Evolutionary conservation across 116 monocot genomes (phyloP).

Genomic region (Cymodocea nodosa): DNA sequence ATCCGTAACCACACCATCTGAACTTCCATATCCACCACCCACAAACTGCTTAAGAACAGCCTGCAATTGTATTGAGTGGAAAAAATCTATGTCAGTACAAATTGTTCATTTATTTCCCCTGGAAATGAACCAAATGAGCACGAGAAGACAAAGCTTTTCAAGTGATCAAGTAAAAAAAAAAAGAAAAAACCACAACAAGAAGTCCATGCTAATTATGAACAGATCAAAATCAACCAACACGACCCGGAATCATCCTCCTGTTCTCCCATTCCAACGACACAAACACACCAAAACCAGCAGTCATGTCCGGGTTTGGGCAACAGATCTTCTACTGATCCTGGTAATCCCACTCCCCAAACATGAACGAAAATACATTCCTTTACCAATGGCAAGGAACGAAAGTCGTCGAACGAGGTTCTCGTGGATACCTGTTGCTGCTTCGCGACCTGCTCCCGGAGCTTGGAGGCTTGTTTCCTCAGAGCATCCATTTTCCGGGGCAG

Average conservation of each 20-base stretch:
- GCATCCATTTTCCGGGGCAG: slow-evolving; percentile 22
- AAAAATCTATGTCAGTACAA: not conserved
- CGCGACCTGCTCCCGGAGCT: slow-evolving; percentile 65
- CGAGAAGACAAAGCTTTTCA: not conserved
- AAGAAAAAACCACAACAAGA: too few relatives aligned
- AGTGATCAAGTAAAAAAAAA: too few relatives aligned
- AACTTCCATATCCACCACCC: slow-evolving; percentile 56
- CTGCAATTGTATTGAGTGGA: slow-evolving; percentile 21
- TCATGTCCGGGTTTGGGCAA: too few relatives aligned
- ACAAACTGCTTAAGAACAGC: slow-evolving; percentile 96
- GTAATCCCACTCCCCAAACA: not conserved
- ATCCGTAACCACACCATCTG: slow-evolving; percentile 57
- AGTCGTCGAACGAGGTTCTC: not conserved
- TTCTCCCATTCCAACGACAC: too few relatives aligned
- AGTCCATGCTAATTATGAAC: too few relatives aligned
- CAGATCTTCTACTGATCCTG: too few relatives aligned
- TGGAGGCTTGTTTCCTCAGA: slow-evolving; percentile 54
- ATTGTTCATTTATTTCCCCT: not conserved
- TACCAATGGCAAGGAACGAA: not conserved
- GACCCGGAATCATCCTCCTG: too few relatives aligned
- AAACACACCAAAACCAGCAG: too few relatives aligned
- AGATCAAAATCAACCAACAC: too few relatives aligned
- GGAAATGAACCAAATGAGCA: not conserved
- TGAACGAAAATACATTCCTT: not conserved
- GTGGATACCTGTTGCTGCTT: slow-evolving; percentile 56